phyloP scores from a whole-genome alignment of 2,329 filamentous ascomycete genomes.

The Lojkania enalia region DNA sequence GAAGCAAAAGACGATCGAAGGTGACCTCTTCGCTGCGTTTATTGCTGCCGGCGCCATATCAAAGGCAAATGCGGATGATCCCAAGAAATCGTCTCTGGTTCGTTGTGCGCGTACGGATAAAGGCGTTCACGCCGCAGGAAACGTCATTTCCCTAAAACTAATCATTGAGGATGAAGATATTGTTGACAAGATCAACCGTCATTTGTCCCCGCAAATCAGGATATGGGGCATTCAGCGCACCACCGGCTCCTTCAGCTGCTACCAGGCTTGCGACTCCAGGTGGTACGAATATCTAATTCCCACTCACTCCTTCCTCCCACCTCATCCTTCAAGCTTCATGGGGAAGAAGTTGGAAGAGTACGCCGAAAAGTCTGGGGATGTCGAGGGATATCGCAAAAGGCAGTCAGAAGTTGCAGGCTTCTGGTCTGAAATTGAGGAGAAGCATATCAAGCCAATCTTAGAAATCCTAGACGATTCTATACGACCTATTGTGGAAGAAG shows the following conservation, averaged over 20 bases:
- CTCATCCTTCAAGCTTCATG: constrained; percentile 84
- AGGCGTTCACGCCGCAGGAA: constrained; percentile 93
- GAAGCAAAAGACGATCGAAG: constrained; percentile 89
- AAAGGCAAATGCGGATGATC: constrained; percentile 94
- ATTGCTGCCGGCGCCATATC: constrained; percentile 90
- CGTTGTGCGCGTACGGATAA: constrained; percentile 96
- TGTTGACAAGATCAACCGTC: constrained; percentile 85
- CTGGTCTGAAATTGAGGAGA: constrained; percentile 82
- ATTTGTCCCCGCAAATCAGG: constrained; percentile 84
- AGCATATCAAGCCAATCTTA: constrained; percentile 72
- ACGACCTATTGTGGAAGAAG: constrained; percentile 64
- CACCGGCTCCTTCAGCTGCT: constrained; percentile 89
- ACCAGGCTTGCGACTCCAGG: constrained; percentile 90
- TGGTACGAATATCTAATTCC: constrained; percentile 98
- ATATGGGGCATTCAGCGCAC: constrained; percentile 93
- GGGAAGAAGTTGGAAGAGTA: constrained; percentile 80
- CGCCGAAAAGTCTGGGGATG: constrained; percentile 71
- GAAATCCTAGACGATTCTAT: constrained; percentile 65
- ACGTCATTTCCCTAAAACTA: constrained; percentile 91
- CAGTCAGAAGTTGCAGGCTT: constrained; percentile 79
- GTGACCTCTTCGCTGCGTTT: constrained; percentile 90
- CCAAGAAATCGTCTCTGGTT: constrained; percentile 92
- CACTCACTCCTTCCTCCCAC: constrained; percentile 87
- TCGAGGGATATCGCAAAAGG: constrained; percentile 68
- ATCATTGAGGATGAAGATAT: constrained; percentile 91